Percentiles rank a stretch among this genome's conserved stretches.
Conservation (phyloP, 108 stramenopile genomes). For the Nitzschia sp. region DNA sequence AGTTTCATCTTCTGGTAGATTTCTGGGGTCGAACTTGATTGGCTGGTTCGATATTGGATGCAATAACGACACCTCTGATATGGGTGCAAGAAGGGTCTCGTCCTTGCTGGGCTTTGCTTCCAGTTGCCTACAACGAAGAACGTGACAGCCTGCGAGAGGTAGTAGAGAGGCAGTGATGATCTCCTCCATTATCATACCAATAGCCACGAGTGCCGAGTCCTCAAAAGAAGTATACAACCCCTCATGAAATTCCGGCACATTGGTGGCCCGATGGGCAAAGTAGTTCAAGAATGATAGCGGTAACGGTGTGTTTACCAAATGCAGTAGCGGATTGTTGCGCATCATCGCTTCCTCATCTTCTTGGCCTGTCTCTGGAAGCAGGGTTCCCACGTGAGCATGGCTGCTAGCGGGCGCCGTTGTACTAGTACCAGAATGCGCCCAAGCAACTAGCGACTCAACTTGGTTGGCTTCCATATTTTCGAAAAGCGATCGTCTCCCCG, state of each 20-base stretch:
- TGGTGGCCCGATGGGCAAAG: not conserved
- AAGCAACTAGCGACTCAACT: constrained; percentile 27
- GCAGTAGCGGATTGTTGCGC: constrained; percentile 16
- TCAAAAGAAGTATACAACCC: constrained; percentile 24
- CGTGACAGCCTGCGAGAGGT: constrained; percentile 59
- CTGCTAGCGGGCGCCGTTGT: no score
- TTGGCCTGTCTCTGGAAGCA: not conserved
- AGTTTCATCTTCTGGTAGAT: not conserved
- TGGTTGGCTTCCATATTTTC: constrained; percentile 5
- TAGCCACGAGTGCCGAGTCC: constrained; percentile 52
- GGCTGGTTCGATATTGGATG: not conserved
- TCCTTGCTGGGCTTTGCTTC: constrained; percentile 9
- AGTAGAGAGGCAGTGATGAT: constrained; percentile 55
- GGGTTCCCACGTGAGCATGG: not conserved
- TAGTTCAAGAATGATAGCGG: constrained; percentile 25
- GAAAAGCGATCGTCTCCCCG: constrained; percentile 14
- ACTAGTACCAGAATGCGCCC: constrained; percentile 14
- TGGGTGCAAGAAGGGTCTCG: not conserved
- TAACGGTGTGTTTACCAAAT: constrained; percentile 14
- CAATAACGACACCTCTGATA: not conserved
- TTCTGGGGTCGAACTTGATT: constrained; percentile 10
- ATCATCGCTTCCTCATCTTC: not conserved
- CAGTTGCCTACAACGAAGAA: constrained; percentile 45
- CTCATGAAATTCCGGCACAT: constrained; percentile 2
- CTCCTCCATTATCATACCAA: constrained; percentile 70